Percentiles rank a stretch among this genome's conserved stretches.
phyloP scores from a whole-genome alignment of 306 rosid genomes.

The Cicer bijugum region DNA sequence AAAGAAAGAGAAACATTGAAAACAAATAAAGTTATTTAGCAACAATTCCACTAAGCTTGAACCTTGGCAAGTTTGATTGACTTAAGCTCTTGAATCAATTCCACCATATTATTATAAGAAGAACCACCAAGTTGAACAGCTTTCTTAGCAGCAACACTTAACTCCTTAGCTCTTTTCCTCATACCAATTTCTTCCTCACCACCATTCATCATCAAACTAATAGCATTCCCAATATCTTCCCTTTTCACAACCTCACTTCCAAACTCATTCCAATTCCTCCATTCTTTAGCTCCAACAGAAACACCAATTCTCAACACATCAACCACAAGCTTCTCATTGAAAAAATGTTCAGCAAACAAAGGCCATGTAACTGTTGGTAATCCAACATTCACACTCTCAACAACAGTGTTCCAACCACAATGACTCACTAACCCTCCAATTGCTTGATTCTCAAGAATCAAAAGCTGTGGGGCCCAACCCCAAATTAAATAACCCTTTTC shows the following conservation, averaged over 20 bases:
- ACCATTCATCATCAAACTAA: constrained; percentile 32
- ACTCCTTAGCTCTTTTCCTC: constrained; percentile 32
- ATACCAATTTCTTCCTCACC: constrained; percentile 30
- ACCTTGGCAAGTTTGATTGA: constrained; percentile 23
- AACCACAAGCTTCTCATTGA: constrained; percentile 43
- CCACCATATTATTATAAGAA: constrained; percentile 36
- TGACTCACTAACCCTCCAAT: constrained; percentile 49
- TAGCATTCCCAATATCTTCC: constrained; percentile 41
- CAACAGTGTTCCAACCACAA: constrained; percentile 48
- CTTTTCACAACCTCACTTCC: constrained; percentile 37
- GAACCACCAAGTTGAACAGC: constrained; percentile 47
- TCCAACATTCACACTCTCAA: constrained; percentile 48
- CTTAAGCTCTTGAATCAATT: constrained; percentile 37
- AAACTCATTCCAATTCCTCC: constrained; percentile 47
- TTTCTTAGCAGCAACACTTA: constrained; percentile 35
- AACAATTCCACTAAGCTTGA: not conserved
- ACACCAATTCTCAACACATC: constrained; percentile 53
- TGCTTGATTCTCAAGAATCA: constrained; percentile 38
- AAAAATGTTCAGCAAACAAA: constrained; percentile 48
- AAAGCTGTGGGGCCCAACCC: constrained; percentile 53
- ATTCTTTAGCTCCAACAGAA: constrained; percentile 44
- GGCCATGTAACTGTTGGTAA: constrained; percentile 52
- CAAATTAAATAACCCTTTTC: constrained; percentile 37
- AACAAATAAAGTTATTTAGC: not conserved
- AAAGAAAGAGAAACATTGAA: not conserved